These are phyloP conservation scores for Nannochloris sp. DNA, from an alignment of 139 green algal species.

Conservation along the genomic window DNA sequence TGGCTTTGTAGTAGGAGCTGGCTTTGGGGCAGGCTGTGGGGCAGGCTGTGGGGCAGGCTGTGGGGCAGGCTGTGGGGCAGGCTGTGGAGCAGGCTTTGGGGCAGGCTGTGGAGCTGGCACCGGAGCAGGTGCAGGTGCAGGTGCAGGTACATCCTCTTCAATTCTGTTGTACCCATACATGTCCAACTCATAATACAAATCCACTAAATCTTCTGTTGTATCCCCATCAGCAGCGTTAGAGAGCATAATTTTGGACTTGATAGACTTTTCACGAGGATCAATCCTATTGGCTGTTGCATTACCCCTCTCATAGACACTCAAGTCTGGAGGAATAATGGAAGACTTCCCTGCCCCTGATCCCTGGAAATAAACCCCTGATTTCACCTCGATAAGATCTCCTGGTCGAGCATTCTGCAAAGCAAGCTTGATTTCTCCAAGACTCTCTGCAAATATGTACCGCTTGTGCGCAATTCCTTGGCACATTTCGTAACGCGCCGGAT, in stretches of 20 bases:
- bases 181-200: too few species aligned
- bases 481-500: slow-evolving; percentile 4
- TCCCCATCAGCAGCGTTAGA: too few species aligned
- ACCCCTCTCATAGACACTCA: too few species aligned
- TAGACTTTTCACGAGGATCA: too few species aligned
- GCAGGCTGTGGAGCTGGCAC: not conserved
- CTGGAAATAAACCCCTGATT: slow-evolving; percentile 2
- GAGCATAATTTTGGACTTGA: too few species aligned
- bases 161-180: too few species aligned
- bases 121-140: not conserved
- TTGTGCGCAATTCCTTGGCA: not conserved
- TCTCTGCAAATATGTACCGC: not conserved
- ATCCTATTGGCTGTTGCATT: too few species aligned
- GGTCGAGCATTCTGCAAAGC: slow-evolving; percentile 4
- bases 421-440: slow-evolving; percentile 1
- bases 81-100: too few species aligned
- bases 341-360: not conserved
- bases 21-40: not conserved
- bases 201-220: too few species aligned
- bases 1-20: too few species aligned
- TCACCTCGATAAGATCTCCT: slow-evolving; percentile 9
- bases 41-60: not conserved
- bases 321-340: not conserved
- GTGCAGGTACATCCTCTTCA: not conserved
- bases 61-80: not conserved